Percentiles rank a stretch among this genome's conserved stretches.
Conservation (phyloP, 2,329 filamentous ascomycete species). For the Sarocladium oryzae region DNA sequence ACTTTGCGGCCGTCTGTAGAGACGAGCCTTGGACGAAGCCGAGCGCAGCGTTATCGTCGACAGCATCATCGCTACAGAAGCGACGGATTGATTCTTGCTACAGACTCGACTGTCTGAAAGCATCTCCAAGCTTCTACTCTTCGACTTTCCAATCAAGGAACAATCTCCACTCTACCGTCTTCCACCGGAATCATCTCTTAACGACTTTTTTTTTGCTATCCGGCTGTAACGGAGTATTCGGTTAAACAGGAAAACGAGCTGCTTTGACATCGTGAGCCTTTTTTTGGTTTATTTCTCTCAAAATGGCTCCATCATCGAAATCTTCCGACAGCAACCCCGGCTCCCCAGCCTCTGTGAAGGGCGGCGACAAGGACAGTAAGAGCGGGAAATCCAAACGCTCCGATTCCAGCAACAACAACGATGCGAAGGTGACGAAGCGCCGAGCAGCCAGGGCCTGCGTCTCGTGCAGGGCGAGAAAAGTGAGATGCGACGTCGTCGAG, state of each 20-base stretch:
- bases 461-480: constrained; percentile 81
- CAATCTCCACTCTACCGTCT: constrained; percentile 9
- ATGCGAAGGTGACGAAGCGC: constrained; percentile 58
- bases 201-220: not conserved
- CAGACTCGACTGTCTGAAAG: not conserved
- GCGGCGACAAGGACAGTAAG: constrained; percentile 4
- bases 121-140: constrained; percentile 7
- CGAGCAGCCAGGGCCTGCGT: constrained; percentile 88
- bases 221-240: no score
- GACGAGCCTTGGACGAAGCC: not conserved
- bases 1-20: not conserved
- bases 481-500: constrained; percentile 89
- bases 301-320: constrained; percentile 13
- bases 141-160: not conserved
- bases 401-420: constrained; percentile 20
- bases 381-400: constrained; percentile 25
- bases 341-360: constrained; percentile 17
- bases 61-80: not conserved
- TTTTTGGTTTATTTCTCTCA: no score
- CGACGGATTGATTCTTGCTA: not conserved
- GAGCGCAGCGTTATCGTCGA: no score
- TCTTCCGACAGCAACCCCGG: constrained; percentile 18
- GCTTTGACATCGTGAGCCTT: no score
- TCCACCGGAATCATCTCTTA: not conserved
- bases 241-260: no score